Evolutionary conservation across 1,139 yeast genomes (phyloP).

Genomic region (Blastobotrys elegans): DNA sequence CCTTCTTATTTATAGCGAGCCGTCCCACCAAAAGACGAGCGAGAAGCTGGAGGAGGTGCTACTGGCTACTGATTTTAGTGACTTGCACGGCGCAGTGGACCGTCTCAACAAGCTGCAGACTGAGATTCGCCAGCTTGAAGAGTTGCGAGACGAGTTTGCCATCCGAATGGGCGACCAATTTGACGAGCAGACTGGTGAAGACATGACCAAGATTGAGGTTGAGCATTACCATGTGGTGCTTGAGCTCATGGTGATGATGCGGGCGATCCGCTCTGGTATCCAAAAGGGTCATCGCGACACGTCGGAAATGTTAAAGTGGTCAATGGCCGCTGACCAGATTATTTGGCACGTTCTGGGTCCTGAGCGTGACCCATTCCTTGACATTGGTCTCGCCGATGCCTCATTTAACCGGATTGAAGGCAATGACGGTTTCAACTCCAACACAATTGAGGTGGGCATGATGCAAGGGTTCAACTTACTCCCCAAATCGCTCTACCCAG

Average conservation of each 20-base stretch:
- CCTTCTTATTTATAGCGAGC: conserved; percentile 61
- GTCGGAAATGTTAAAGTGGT: conserved; percentile 47
- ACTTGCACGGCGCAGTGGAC: conserved; percentile 50
- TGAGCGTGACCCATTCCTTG: conserved; percentile 60
- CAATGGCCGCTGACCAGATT: conserved; percentile 64
- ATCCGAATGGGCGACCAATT: conserved; percentile 26
- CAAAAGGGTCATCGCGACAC: conserved; percentile 39
- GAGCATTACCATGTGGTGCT: conserved; percentile 54
- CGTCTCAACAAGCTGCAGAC: conserved; percentile 54
- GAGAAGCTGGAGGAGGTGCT: conserved; percentile 62
- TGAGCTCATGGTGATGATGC: conserved; percentile 62
- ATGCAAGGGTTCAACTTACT: conserved; percentile 70
- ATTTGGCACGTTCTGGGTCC: conserved; percentile 67
- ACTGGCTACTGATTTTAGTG: conserved; percentile 63
- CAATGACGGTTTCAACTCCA: conserved; percentile 58
- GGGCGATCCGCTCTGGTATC: conserved; percentile 55
- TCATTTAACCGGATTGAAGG: conserved; percentile 57
- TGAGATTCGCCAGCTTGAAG: conserved; percentile 43
- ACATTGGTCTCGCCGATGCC: conserved; percentile 62
- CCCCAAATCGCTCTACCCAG: conserved; percentile 60
- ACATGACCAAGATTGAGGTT: conserved; percentile 41
- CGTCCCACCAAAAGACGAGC: conserved; percentile 50
- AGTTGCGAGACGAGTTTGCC: conserved; percentile 45
- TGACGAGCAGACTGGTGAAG: conserved; percentile 33
- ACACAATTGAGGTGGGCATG: conserved; percentile 54